Percentiles rank a stretch among this genome's conserved stretches.
These are phyloP conservation scores for Candida jianshihensis DNA, from an alignment of 805 yeast genomes.

Conservation along the genomic window DNA sequence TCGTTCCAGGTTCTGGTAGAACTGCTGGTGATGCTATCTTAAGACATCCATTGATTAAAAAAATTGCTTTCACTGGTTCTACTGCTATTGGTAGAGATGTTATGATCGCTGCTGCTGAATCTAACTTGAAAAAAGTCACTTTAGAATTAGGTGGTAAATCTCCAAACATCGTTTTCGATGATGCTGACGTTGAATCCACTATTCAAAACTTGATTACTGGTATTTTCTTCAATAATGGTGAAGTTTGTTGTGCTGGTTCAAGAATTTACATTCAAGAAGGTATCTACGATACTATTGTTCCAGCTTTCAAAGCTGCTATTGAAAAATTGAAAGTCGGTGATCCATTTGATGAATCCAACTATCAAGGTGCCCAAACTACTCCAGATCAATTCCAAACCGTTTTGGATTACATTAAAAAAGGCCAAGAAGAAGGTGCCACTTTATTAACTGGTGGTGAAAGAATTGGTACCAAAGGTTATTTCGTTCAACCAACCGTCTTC, in stretches of 20 bases:
- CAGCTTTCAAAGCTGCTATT: slow-evolving; percentile 42
- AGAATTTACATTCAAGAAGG: slow-evolving; percentile 58
- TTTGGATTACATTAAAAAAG: slow-evolving; percentile 48
- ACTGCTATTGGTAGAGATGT: slow-evolving; percentile 56
- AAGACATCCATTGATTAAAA: slow-evolving; percentile 49
- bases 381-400: slow-evolving; percentile 52
- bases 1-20: slow-evolving; percentile 57
- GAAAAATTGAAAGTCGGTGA: slow-evolving; percentile 52
- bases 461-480: slow-evolving; percentile 50
- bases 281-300: slow-evolving; percentile 45
- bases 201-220: slow-evolving; percentile 44
- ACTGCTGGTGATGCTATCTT: slow-evolving; percentile 54
- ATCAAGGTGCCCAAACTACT: slow-evolving; percentile 64
- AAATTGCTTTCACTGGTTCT: slow-evolving; percentile 65
- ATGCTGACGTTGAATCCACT: slow-evolving; percentile 45
- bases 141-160: slow-evolving; percentile 68
- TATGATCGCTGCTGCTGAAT: slow-evolving; percentile 53
- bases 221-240: slow-evolving; percentile 65
- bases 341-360: slow-evolving; percentile 50
- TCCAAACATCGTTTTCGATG: slow-evolving; percentile 57
- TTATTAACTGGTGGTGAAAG: slow-evolving; percentile 56
- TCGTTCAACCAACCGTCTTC: slow-evolving; percentile 56
- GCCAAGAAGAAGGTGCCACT: slow-evolving; percentile 52
- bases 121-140: slow-evolving; percentile 59
- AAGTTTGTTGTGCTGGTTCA: slow-evolving; percentile 66